Evolutionary conservation across 148 eudicot species (phyloP), one percentile per base, ranked within the genome.

Genomic region (Camellia japonica): DNA sequence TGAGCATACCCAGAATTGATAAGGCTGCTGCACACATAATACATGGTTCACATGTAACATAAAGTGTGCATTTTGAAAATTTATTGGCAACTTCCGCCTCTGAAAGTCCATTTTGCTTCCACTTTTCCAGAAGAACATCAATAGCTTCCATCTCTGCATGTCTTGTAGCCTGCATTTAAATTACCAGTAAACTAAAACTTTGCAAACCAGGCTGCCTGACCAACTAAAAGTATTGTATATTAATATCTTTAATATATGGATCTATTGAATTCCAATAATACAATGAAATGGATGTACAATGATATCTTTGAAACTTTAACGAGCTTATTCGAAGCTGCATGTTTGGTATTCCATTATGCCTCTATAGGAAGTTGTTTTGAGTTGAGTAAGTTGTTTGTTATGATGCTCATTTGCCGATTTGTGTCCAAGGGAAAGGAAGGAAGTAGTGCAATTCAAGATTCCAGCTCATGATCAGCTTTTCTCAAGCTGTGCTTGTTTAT

Each of bases 21-120:
- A 95, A 87, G 20, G 97, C 97, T n/a, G 91, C 85, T 15, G 97
- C 98, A 81, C 98, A 95, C 99, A 95, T 95, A 73, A 95, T 93
- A 85, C 99, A 93, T 18, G 99, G 99, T 82, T 95, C 99, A 83
- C 99, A 95, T 3, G 99, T 93, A 52, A 95, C 98, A 85, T 90
- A 95, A 64, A 95, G 95, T 73, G 42, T 81, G 71, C 94, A 90
- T 18, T 80, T 88, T 62, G 97, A 90, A 70, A 95, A 79, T 70
- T 76, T 90, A 73, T 84, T 19, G n/a, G 90, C 81, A 71, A 93
- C 84, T 77, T 93, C 89, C 55, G 83, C 80, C 59, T 83, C 81
- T 41, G 93, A 86, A 59, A 91, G 84, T 55, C 90, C 92, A 49
- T 84, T 78, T 75, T 80, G 80, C 61, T 89, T 86, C 97, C 98